Base-by-base conservation (phyloP, 2,329 filamentous ascomycete genomes). In the Colletotrichum sp. region DNA sequence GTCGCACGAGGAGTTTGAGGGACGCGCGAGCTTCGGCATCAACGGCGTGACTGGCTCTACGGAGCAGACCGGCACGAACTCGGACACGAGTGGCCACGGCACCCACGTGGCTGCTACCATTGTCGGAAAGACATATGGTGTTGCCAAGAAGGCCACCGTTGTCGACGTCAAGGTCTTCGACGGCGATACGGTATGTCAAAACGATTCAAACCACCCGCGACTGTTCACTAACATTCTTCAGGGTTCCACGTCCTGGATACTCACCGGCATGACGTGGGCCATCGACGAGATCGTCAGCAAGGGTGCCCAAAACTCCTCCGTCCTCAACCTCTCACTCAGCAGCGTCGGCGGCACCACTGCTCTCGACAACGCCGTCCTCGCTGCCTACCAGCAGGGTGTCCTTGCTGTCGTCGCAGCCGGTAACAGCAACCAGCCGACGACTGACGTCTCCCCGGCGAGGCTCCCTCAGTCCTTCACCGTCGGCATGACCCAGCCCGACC, bases 341-440 rank as follows among this genome's bases (percentile, higher is more conserved):
- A 22, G n/a, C 44, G 2, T 2, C 11, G 86, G 85, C 11, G 79
- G 77, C 64, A 87, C 88, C 28, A 88, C 90, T 0, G 89, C 90
- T 6, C 90, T 90, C 19, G 90, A 90, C 19, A 91, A 91, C 79
- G 72, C 72, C 52, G 68, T 75, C n/a, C 77, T 84, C 59, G 83
- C 82, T 27, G 88, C 89, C 60, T 87, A 86, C 78, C 78, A 80
- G 22, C 79, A 81, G 4, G 90, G 90, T 19, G 82, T 92, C 25
- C 86, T 90, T 60, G 85, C 88, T 2, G 87, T 89, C 36, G 89
- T 90, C 1, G 90, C 90, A 6, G 90, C 90, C 15, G 91, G 91
- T 16, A 91, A 91, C 80, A 80, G 79, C 27, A 83, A 88, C 70
- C 85, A 86, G 5, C 59, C 48, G 16, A 71, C 71, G 13, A n/a